Evolutionary conservation across 352 stramenopile species (phyloP), one percentile per base, ranked within the genome.

Genomic region (Pythium aristosporum): DNA sequence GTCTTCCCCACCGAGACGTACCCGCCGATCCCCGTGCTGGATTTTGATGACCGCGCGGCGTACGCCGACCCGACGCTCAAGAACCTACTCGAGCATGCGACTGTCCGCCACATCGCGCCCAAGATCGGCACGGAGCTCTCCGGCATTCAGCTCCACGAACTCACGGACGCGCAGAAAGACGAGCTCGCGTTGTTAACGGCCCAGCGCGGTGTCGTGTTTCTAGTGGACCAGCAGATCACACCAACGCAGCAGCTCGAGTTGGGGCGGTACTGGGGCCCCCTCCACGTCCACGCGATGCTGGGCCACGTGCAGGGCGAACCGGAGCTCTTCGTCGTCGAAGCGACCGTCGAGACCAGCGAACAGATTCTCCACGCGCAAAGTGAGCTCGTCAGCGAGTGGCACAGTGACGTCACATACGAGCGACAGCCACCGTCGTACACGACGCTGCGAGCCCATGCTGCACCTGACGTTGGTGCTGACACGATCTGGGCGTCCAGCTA

Each of bases 401-500:
- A 80, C 47, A 75, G 69, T 23, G 69, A 80, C 50, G 71, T 75
- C 16, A 74, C 73, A 3, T 74, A 71, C 39, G 73, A 80, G 30
- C 73, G 65, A 3, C 73, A 80, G 39, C 69, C 69, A 20, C 69
- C 69, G 16, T 72, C 65, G 18, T 75, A 75, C 61, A 75, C 65
- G 23, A 70, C 72, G 36, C 41, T 81, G 44, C 49, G 30, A 11
- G 32, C 49, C 15, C 32, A 76, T 50, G 73, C 66, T 0, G 73
- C 66, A 46, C 75, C 75, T 30, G 59, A 61, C 0, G 66, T 71
- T 39, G 75, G 75, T 23, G 75, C 68, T 15, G 75, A 79, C 50
- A 83, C 75, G 6, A 42, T 83, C 10, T 83, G 73, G 73, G 62
- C 72, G 2, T 80, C 73, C 1, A 61, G 59, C 5, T 79, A 79